A percentile compares a stretch with the other conserved stretches of the same genome.
phyloP scores from a whole-genome alignment of 2,329 filamentous ascomycete genomes.

The Penicillium italicum region DNA sequence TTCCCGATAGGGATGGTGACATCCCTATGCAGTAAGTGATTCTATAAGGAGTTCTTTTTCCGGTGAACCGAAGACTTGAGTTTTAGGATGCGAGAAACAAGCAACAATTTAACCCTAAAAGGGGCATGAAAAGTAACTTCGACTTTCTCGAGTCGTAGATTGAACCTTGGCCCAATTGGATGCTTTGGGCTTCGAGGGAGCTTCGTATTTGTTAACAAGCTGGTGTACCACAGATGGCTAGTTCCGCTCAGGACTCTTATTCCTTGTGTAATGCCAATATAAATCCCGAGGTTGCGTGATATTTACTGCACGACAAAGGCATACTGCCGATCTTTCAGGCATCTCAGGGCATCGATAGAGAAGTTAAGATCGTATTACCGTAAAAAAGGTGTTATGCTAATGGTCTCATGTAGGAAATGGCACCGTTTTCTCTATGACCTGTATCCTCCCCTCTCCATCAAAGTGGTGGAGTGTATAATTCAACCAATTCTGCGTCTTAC shows the following conservation, averaged over 20 bases:
- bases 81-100: background rate
- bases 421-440: background rate
- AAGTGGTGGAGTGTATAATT: background rate
- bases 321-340: background rate
- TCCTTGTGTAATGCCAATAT: background rate
- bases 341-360: background rate
- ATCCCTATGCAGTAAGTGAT: background rate
- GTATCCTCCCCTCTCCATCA: background rate
- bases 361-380: background rate
- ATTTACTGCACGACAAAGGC: background rate
- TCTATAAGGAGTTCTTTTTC: background rate
- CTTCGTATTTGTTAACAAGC: background rate
- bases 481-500: background rate
- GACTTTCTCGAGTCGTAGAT: background rate
- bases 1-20: background rate
- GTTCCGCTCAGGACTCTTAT: too few species aligned
- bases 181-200: background rate
- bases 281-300: background rate
- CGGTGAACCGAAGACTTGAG: background rate
- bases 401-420: background rate
- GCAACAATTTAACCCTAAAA: background rate
- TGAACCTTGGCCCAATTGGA: background rate
- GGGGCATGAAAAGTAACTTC: background rate
- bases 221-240: background rate
- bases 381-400: background rate